A percentile compares a stretch with the other conserved stretches of the same genome.
These are phyloP conservation scores for Spizellomyces punctatus DNA, from an alignment of 192 early-diverging fungal species.

Conservation along the genomic window DNA sequence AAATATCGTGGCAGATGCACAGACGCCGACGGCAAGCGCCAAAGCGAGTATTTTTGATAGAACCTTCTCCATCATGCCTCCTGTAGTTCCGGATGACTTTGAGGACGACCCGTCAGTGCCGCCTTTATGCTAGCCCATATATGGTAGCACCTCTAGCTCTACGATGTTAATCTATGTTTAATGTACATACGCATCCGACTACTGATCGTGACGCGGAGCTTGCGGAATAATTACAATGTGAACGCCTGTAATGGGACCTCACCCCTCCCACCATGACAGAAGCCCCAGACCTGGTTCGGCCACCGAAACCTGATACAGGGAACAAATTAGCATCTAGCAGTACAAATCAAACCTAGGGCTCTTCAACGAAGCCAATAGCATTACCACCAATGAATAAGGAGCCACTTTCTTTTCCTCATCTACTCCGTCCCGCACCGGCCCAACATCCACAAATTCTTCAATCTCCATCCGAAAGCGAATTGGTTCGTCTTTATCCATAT, in stretches of 20 bases:
- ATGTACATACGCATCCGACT: too few species aligned
- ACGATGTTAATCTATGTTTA: too few species aligned
- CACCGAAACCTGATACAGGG: constrained; percentile 9
- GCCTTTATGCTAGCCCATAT: constrained; percentile 46
- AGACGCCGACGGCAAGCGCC: not conserved
- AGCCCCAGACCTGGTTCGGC: constrained; percentile 25
- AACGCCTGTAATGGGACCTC: not conserved
- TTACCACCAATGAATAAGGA: constrained; percentile 16
- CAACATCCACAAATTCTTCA: constrained; percentile 76
- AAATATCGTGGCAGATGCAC: constrained; percentile 26
- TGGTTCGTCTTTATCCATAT: constrained; percentile 77
- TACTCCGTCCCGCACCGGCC: constrained; percentile 43
- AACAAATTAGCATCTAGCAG: not conserved
- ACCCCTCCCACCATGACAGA: constrained; percentile 20
- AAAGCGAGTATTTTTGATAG: constrained; percentile 25
- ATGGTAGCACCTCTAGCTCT: too few species aligned
- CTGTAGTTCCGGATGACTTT: constrained; percentile 39
- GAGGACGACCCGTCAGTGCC: constrained; percentile 61
- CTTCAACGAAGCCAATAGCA: not conserved
- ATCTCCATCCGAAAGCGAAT: constrained; percentile 78
- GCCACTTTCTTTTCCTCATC: constrained; percentile 8
- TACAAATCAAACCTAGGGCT: not conserved
- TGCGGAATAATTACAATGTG: not conserved
- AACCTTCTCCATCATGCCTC: constrained; percentile 4
- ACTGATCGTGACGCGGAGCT: too few species aligned